Conservation (phyloP, 768 basidiomycete species). For the Pisolithus tinctorius region DNA sequence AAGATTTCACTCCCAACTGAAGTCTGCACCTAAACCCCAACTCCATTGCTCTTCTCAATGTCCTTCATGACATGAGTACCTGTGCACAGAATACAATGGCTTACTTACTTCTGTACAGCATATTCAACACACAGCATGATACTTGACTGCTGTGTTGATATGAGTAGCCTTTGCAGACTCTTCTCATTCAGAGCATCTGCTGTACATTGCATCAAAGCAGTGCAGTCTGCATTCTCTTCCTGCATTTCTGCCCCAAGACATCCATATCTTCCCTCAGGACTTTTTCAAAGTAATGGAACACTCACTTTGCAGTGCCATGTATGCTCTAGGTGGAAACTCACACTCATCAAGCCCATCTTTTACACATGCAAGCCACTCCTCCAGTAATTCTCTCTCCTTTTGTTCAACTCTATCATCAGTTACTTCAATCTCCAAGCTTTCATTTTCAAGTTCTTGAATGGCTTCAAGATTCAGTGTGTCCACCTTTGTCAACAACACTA, state of each 20-base stretch:
- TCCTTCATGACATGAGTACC: no score
- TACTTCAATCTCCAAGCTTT: conserved; percentile 5
- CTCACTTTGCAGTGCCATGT: not conserved
- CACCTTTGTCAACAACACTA: conserved; percentile 34
- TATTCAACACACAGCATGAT: not conserved
- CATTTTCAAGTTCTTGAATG: conserved; percentile 9
- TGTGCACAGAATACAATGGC: no score
- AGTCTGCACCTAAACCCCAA: no score
- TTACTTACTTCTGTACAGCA: not conserved
- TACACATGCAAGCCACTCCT: no score
- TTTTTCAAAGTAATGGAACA: not conserved
- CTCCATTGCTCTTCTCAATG: no score
- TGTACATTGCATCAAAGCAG: not conserved
- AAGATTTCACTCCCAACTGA: no score
- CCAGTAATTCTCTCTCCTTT: conserved; percentile 7
- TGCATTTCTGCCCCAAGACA: not conserved
- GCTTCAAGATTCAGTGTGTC: conserved; percentile 23
- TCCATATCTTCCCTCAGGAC: not conserved
- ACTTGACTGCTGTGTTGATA: not conserved
- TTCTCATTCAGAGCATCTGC: not conserved
- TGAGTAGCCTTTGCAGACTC: not conserved
- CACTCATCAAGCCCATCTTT: not conserved
- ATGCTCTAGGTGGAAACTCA: not conserved
- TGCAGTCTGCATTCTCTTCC: not conserved
- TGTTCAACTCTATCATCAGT: conserved; percentile 8